Percentiles rank a stretch among this genome's conserved stretches.
Evolutionary conservation across 1,284 basidiomycete species (phyloP).

Genomic region (Dichomitus squalens): DNA sequence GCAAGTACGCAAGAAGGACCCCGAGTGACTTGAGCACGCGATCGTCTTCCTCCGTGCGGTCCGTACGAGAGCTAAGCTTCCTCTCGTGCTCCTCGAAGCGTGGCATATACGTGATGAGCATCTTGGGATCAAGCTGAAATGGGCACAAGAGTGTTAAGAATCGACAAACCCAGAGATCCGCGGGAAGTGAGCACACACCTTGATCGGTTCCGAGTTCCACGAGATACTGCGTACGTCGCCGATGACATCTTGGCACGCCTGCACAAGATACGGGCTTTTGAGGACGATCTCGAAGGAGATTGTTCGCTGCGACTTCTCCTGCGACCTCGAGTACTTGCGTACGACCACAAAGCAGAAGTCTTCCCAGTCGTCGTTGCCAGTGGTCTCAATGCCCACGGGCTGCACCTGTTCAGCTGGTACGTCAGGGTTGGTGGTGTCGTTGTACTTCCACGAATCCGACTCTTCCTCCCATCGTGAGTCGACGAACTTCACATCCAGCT

Average conservation of each 20-base stretch:
- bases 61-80: slow-evolving; percentile 38
- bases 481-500: slow-evolving; percentile 9
- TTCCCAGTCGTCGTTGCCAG: background rate
- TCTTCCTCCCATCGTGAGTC: slow-evolving; percentile 9
- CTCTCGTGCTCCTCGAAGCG: slow-evolving; percentile 47
- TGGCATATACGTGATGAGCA: slow-evolving; percentile 51
- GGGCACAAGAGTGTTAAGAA: background rate
- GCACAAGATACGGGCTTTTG: slow-evolving; percentile 55
- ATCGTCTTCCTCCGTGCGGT: slow-evolving; percentile 37
- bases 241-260: slow-evolving; percentile 56
- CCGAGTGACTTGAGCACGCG: slow-evolving; percentile 44
- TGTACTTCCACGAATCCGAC: slow-evolving; percentile 2
- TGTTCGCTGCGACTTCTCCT: slow-evolving; percentile 31
- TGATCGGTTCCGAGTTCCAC: slow-evolving; percentile 54
- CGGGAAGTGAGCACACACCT: slow-evolving; percentile 35
- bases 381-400: background rate
- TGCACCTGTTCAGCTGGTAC: slow-evolving; percentile 3
- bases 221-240: slow-evolving; percentile 53
- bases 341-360: slow-evolving; percentile 47
- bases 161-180: background rate
- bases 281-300: slow-evolving; percentile 52
- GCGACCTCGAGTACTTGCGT: slow-evolving; percentile 42
- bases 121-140: slow-evolving; percentile 49
- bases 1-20: slow-evolving; percentile 38
- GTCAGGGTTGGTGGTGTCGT: slow-evolving; percentile 6